Conservation (phyloP, 192 early-diverging fungal genomes). For the Coemansia sp. region DNA sequence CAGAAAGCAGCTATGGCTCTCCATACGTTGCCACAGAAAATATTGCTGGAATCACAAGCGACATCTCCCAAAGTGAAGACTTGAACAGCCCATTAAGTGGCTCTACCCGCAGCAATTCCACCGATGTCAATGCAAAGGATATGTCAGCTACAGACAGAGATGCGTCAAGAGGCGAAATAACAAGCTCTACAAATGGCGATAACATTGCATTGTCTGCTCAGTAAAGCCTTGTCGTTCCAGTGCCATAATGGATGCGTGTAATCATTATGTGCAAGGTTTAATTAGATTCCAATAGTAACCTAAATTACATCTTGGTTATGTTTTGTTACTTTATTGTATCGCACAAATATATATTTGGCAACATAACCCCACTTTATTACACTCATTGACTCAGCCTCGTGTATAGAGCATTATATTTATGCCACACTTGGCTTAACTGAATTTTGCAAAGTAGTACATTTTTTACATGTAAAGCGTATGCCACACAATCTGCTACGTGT, state of each 20-base stretch:
- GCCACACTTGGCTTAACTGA: no score
- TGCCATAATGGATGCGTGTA: background rate
- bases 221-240: background rate
- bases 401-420: no score
- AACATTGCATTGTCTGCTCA: background rate
- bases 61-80: background rate
- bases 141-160: background rate
- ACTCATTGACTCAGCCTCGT: no score
- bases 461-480: no score
- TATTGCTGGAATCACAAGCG: background rate
- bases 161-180: background rate
- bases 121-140: background rate
- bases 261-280: background rate
- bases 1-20: background rate
- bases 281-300: no score
- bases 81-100: background rate
- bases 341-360: no score
- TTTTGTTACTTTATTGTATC: no score
- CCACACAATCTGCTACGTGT: no score
- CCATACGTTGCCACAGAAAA: background rate
- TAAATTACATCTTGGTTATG: no score
- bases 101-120: background rate
- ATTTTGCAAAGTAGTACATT: no score
- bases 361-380: no score
- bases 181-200: background rate